phyloP scores from a whole-genome alignment of 805 yeast genomes.

The Ogataea neopini region DNA sequence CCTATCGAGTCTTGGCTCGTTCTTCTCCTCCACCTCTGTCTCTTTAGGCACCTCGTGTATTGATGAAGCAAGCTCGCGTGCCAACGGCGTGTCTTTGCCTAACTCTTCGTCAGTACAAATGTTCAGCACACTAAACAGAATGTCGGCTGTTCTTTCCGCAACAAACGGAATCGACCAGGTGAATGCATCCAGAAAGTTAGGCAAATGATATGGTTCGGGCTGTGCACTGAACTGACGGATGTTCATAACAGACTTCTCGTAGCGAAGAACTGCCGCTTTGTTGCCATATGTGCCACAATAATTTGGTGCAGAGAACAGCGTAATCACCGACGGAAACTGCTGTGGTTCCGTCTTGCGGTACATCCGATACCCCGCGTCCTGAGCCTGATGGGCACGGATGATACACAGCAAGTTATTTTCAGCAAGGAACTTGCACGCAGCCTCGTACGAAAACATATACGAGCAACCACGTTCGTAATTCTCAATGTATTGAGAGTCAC shows the following conservation, averaged over 20 bases:
- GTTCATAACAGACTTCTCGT: constrained; percentile 90
- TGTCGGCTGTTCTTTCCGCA: constrained; percentile 93
- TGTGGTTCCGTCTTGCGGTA: constrained; percentile 79
- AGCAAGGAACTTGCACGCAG: constrained; percentile 76
- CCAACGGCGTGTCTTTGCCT: constrained; percentile 66
- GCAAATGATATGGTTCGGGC: constrained; percentile 96
- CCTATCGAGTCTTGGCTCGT: constrained; percentile 30
- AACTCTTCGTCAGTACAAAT: constrained; percentile 95
- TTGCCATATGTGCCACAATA: constrained; percentile 90
- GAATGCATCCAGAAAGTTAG: constrained; percentile 95
- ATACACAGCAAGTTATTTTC: constrained; percentile 78
- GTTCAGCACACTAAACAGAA: constrained; percentile 84
- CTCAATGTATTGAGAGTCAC: constrained; percentile 50
- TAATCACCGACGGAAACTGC: constrained; percentile 87
- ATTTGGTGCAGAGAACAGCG: constrained; percentile 94
- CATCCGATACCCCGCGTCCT: constrained; percentile 96
- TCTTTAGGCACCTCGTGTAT: constrained; percentile 24
- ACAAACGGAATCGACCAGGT: constrained; percentile 98
- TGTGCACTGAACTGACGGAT: constrained; percentile 90
- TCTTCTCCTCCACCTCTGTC: too few species aligned
- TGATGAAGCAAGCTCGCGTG: constrained; percentile 40
- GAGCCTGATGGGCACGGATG: constrained; percentile 96
- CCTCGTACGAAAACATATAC: constrained; percentile 81
- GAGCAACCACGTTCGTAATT: constrained; percentile 84
- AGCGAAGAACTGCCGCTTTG: constrained; percentile 92